These are phyloP conservation scores for Colletotrichum sidae DNA, from an alignment of 2,329 filamentous ascomycete genomes.

Conservation along the genomic window DNA sequence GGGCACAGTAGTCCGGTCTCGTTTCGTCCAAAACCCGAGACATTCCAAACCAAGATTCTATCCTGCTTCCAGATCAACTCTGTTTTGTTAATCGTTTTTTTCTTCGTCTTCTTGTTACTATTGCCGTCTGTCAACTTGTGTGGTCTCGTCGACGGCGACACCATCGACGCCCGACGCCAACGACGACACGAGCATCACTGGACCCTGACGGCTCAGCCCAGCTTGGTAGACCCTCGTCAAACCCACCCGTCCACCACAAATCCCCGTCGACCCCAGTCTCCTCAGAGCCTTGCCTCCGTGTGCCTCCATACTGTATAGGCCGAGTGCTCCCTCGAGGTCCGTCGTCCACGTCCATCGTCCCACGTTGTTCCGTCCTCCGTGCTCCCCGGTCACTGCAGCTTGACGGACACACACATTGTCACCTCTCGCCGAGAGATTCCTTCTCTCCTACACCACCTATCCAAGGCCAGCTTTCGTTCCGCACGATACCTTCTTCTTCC, in stretches of 20 bases:
- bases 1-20: slow-evolving; percentile 16
- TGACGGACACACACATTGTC: slow-evolving; percentile 3
- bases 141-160: too few relatives aligned
- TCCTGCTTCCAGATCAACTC: slow-evolving; percentile 32
- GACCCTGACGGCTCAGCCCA: slow-evolving; percentile 11
- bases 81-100: slow-evolving; percentile 8
- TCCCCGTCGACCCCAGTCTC: slow-evolving; percentile 5
- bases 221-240: slow-evolving; percentile 6
- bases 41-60: slow-evolving; percentile 27
- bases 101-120: background rate
- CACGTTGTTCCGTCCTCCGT: slow-evolving; percentile 33
- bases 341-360: slow-evolving; percentile 18
- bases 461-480: slow-evolving; percentile 34
- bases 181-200: slow-evolving; percentile 3
- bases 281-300: background rate
- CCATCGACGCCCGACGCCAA: background rate
- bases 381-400: slow-evolving; percentile 28
- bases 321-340: slow-evolving; percentile 1
- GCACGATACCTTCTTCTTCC: slow-evolving; percentile 28
- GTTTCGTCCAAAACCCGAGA: slow-evolving; percentile 31
- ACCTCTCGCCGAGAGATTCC: slow-evolving; percentile 14
- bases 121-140: background rate
- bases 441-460: slow-evolving; percentile 2
- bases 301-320: too few relatives aligned
- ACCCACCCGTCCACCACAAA: background rate